Conservation (phyloP, 768 basidiomycete genomes). For the Lepiota venenata region DNA sequence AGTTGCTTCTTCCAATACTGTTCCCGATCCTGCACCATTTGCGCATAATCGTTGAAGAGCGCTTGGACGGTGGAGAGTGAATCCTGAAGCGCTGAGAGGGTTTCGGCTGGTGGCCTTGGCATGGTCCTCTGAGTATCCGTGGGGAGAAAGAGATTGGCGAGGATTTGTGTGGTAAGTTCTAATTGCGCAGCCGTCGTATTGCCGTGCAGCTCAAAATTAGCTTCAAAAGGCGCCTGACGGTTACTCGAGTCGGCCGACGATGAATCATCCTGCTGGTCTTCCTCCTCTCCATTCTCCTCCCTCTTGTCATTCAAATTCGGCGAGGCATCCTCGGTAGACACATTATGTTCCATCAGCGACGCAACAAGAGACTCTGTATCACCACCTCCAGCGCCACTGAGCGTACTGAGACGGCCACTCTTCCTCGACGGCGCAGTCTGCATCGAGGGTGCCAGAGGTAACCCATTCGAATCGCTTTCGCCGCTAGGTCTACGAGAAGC, state of each 20-base stretch:
- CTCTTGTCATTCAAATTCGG: conserved; percentile 20
- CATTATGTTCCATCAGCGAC: background rate
- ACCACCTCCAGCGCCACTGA: background rate
- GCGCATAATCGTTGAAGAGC: conserved; percentile 63
- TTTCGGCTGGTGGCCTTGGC: conserved; percentile 17
- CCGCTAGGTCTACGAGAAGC: background rate
- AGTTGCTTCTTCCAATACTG: conserved; percentile 71
- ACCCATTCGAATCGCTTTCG: conserved; percentile 5
- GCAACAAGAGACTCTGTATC: conserved; percentile 3
- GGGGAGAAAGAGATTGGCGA: conserved; percentile 41
- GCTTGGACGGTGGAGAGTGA: conserved; percentile 53
- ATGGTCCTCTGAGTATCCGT: background rate
- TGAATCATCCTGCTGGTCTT: conserved; percentile 32
- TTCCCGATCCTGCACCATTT: conserved; percentile 76
- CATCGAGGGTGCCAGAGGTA: conserved; percentile 4
- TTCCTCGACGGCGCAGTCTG: conserved; percentile 12
- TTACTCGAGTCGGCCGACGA: conserved; percentile 40
- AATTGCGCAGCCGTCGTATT: conserved; percentile 73
- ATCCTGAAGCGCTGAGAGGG: conserved; percentile 55
- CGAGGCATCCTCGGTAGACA: conserved; percentile 15
- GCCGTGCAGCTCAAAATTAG: conserved; percentile 60
- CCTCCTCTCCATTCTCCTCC: conserved; percentile 32
- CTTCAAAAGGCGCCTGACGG: conserved; percentile 48
- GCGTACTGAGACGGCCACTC: background rate
- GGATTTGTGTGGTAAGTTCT: conserved; percentile 68